These are phyloP conservation scores for Urochloa ruziziensis DNA, from an alignment of 176 grass and related monocot genomes.

Conservation along the genomic window DNA sequence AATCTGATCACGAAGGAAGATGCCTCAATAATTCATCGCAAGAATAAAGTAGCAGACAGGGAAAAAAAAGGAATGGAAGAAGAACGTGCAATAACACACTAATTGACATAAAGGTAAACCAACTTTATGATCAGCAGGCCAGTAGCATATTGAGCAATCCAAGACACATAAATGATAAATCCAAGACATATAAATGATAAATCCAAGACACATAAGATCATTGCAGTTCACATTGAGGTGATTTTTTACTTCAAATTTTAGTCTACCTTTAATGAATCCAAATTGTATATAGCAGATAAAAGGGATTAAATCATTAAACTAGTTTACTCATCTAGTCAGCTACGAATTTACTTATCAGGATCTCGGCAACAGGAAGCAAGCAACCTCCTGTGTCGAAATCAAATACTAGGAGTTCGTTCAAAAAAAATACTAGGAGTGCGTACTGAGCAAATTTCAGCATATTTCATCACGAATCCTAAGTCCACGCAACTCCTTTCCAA, in stretches of 20 bases:
- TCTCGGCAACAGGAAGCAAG: too few species aligned
- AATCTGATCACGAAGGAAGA: neutral
- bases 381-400: too few species aligned
- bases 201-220: neutral
- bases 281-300: neutral
- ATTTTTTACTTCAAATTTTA: neutral
- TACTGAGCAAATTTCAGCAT: neutral
- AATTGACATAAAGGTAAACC: too few species aligned
- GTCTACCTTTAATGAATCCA: too few species aligned
- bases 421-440: neutral
- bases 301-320: neutral
- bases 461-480: neutral
- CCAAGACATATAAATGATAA: too few species aligned
- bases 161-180: too few species aligned
- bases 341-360: too few species aligned
- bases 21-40: neutral
- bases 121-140: too few species aligned
- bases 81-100: too few species aligned
- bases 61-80: neutral
- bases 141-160: too few species aligned
- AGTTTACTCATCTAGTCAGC: neutral
- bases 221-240: neutral
- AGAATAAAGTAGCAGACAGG: conserved; percentile 16
- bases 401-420: too few species aligned
- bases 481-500: neutral